phyloP scores from a whole-genome alignment of 2,329 filamentous ascomycete genomes.

The Dichotomopilus funicola region DNA sequence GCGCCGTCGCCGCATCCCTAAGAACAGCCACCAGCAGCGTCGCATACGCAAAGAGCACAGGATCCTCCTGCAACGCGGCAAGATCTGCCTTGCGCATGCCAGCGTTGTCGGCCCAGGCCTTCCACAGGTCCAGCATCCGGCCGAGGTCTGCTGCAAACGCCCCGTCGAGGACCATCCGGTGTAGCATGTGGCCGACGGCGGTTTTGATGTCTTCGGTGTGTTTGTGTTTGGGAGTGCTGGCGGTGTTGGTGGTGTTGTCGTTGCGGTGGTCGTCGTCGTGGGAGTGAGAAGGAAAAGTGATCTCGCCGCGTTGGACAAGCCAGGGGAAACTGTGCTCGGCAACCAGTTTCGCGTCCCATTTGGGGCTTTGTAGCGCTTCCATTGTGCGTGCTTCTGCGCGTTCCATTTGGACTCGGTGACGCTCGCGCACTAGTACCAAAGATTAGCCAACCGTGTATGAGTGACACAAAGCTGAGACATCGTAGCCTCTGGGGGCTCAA shows the following conservation, averaged over 20 bases:
- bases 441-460: too few relatives aligned
- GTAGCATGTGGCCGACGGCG: conserved; percentile 40
- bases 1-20: conserved; percentile 37
- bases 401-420: conserved; percentile 33
- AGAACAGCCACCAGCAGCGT: conserved; percentile 43
- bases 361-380: conserved; percentile 48
- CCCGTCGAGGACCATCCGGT: conserved; percentile 47
- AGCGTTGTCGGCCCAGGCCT: conserved; percentile 48
- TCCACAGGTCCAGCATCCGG: conserved; percentile 45
- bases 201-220: conserved; percentile 30
- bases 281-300: background rate
- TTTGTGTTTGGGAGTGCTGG: background rate
- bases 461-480: too few relatives aligned
- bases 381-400: conserved; percentile 39
- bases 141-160: conserved; percentile 37
- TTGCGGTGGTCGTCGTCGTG: too few relatives aligned
- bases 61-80: conserved; percentile 32
- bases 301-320: conserved; percentile 31
- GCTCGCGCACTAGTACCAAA: conserved; percentile 39
- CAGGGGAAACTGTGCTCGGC: conserved; percentile 40
- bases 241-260: too few relatives aligned
- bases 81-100: conserved; percentile 46
- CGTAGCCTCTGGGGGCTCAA: background rate
- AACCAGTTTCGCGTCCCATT: conserved; percentile 44
- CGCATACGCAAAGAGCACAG: conserved; percentile 41